Evolutionary conservation across 441 rosid genomes (phyloP).

Genomic region (Corymbia citriodora): DNA sequence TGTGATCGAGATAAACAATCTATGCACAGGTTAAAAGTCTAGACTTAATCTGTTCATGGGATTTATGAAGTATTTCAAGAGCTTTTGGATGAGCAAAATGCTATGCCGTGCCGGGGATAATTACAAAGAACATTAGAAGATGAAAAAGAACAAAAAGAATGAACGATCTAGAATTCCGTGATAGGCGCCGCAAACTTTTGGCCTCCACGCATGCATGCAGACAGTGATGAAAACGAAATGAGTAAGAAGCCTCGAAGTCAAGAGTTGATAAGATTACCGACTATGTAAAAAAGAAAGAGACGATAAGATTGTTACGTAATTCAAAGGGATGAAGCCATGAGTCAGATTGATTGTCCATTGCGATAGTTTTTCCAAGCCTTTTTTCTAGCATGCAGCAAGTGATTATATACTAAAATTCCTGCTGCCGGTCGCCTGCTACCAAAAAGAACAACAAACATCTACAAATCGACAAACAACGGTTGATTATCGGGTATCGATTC

Average conservation of each 20-base stretch:
- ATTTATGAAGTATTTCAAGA: fast-evolving
- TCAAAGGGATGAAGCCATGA: not conserved
- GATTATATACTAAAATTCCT: not conserved
- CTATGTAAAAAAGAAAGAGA: not conserved
- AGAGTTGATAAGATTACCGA: not conserved
- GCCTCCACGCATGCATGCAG: not conserved
- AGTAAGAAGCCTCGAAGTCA: not conserved
- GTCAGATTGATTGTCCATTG: not conserved
- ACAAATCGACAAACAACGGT: not conserved
- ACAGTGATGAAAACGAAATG: not conserved
- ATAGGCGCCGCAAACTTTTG: not conserved
- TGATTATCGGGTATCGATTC: not conserved
- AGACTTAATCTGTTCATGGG: not conserved
- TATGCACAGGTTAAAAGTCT: not conserved
- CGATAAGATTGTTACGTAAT: not conserved
- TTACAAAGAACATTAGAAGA: not conserved
- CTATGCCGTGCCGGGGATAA: not conserved
- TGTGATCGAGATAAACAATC: not conserved
- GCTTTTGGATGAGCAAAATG: not conserved
- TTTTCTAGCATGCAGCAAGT: not conserved
- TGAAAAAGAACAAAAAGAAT: not conserved
- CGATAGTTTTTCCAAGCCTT: not conserved
- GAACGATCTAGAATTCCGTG: not conserved
- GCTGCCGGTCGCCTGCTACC: not conserved
- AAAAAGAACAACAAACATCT: not conserved